phyloP scores from a whole-genome alignment of 164 flowering plant genomes.

The Chimonanthus praecox region DNA sequence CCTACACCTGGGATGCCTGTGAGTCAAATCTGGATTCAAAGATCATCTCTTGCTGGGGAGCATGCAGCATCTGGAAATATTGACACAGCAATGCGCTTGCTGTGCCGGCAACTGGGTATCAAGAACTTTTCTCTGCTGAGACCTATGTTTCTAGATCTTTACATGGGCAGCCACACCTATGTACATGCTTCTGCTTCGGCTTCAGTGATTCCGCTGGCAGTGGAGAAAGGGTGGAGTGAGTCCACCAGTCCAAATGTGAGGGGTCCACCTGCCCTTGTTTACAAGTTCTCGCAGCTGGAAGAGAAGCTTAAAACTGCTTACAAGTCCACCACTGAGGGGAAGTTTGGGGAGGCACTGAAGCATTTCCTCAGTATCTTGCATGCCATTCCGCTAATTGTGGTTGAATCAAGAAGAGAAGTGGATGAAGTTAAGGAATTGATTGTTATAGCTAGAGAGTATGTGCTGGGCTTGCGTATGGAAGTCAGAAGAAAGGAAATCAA shows the following conservation, averaged over 20 bases:
- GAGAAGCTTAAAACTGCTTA: slow-evolving; percentile 77
- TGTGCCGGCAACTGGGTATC: slow-evolving; percentile 63
- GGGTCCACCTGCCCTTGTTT: slow-evolving; percentile 75
- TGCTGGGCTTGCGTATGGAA: slow-evolving; percentile 48
- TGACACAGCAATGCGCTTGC: slow-evolving; percentile 62
- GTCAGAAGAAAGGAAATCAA: slow-evolving; percentile 47
- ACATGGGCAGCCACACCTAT: slow-evolving; percentile 62
- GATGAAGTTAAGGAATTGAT: slow-evolving; percentile 80
- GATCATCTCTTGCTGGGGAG: slow-evolving; percentile 85
- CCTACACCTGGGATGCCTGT: slow-evolving; percentile 88
- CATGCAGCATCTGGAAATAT: slow-evolving; percentile 95
- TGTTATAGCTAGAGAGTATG: slow-evolving; percentile 51
- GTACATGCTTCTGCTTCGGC: slow-evolving; percentile 52
- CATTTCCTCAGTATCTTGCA: slow-evolving; percentile 45
- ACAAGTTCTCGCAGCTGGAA: slow-evolving; percentile 65
- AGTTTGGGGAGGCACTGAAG: slow-evolving; percentile 55
- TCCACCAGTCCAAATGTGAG: slow-evolving; percentile 65
- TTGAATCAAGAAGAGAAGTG: slow-evolving; percentile 59
- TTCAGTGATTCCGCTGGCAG: slow-evolving; percentile 51
- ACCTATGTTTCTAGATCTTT: slow-evolving; percentile 63
- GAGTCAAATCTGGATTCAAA: slow-evolving; percentile 79
- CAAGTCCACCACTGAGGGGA: slow-evolving; percentile 55
- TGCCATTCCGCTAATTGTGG: slow-evolving; percentile 61
- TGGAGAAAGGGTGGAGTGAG: slow-evolving; percentile 66
- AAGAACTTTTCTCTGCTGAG: slow-evolving; percentile 67